Evolutionary conservation across 2,329 filamentous ascomycete genomes (phyloP).

Genomic region (Aspergillus calidoustus): DNA sequence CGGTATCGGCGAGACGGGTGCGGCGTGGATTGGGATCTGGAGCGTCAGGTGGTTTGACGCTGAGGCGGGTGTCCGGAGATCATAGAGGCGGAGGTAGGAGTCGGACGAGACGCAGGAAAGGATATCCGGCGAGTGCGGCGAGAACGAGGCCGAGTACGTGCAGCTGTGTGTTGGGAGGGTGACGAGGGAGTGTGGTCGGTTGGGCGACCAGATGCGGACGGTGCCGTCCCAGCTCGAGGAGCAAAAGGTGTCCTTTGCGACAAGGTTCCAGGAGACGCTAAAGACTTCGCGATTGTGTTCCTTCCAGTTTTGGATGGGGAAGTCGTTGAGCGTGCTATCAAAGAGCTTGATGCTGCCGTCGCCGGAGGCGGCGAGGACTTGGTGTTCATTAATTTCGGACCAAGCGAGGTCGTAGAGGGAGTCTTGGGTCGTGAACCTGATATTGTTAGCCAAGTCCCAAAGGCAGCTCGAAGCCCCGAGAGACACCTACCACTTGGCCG

Average conservation of each 20-base stretch:
- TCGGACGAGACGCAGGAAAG: slow-evolving; percentile 89
- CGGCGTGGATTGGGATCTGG: slow-evolving; percentile 80
- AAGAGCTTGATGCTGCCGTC: slow-evolving; percentile 96
- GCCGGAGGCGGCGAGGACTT: slow-evolving; percentile 84
- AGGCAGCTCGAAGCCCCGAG: neutral
- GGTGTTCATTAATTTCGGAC: slow-evolving; percentile 96
- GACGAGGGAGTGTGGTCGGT: slow-evolving; percentile 71
- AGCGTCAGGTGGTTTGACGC: slow-evolving; percentile 86
- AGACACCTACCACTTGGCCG: slow-evolving; percentile 75
- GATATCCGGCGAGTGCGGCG: slow-evolving; percentile 81
- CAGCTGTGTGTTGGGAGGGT: slow-evolving; percentile 92
- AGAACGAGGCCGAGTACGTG: slow-evolving; percentile 92
- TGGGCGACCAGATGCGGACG: slow-evolving; percentile 93
- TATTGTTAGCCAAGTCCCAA: neutral
- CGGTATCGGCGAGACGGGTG: slow-evolving; percentile 56
- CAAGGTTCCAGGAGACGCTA: slow-evolving; percentile 87
- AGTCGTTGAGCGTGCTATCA: slow-evolving; percentile 78
- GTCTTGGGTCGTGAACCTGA: slow-evolving; percentile 93
- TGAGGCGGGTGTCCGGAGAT: slow-evolving; percentile 82
- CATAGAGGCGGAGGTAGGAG: slow-evolving; percentile 86
- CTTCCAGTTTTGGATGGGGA: slow-evolving; percentile 88
- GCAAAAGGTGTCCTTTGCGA: slow-evolving; percentile 87
- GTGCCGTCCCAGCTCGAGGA: slow-evolving; percentile 96
- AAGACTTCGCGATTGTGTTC: slow-evolving; percentile 95
- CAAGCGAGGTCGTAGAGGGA: slow-evolving; percentile 93